Evolutionary conservation across 192 early-diverging fungal genomes (phyloP), one percentile per base, ranked within the genome.

Genomic region (Chytriomyces sp.): DNA sequence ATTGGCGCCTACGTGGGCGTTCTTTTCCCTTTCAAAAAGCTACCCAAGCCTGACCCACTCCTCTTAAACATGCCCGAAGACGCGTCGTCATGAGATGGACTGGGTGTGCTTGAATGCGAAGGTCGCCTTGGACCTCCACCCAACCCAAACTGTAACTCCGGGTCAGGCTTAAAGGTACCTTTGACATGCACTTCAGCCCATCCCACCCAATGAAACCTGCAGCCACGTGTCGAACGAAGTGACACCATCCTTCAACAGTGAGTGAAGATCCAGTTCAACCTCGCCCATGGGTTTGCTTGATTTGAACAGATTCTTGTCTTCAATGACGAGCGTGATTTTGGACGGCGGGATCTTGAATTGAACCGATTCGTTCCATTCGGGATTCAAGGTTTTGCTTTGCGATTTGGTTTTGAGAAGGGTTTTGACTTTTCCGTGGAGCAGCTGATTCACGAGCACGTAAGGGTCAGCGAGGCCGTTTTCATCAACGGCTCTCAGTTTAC

Each of bases 381-480:
- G 94, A 7, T 87, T 78, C 11, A 90, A 63, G 9, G 84, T 92
- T 78, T 93, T 93, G 82, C 94, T 94, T 64, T 90, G 84, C 6
- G 87, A 82, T 47, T 83, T 77, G 9, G 92, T 94, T 79, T 94
- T 93, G 77, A 81, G 72, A 13, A 94, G 63, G 23, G 79, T 85
- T 64, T 91, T 93, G 50, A 77, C 83, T 67, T 90, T 89, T 23
- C 88, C 81, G 73, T 82, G 79, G 43, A 77, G 62, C 3, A 63
- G 53, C 64, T 82, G 81, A 13, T 53, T 46, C 23, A 82, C 68
- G 50, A 84, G 88, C 16, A 91, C 89, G 77, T 89, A 94, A 23
- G 93, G 92, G 69, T 93, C 91, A 65, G 92, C 92, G 6, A 89
- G 87, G 23, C 89, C 89, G 60, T 80, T 75, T 43, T 72, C 67